phyloP scores from a whole-genome alignment of 805 yeast species.

The Candida berthetii region DNA sequence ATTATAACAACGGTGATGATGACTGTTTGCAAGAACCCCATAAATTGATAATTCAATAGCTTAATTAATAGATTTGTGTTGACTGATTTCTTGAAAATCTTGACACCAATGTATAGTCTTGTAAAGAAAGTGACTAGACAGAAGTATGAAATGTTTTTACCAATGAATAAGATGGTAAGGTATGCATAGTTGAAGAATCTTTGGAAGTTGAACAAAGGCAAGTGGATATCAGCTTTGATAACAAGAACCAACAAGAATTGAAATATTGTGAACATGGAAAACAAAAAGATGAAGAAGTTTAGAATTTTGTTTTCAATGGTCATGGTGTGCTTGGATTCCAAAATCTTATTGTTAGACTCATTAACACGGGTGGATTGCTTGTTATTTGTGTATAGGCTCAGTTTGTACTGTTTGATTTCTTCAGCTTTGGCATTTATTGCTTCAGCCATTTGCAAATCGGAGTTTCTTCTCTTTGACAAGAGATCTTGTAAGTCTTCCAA shows the following conservation, averaged over 20 bases:
- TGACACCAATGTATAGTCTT: slow-evolving; percentile 14
- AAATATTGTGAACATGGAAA: slow-evolving; percentile 9
- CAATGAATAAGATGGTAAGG: slow-evolving; percentile 7
- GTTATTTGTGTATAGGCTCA: not conserved
- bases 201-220: slow-evolving; percentile 7
- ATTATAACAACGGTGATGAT: slow-evolving; percentile 8
- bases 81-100: slow-evolving; percentile 8
- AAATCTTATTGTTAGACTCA: slow-evolving; percentile 7
- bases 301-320: slow-evolving; percentile 13
- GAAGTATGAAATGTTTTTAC: slow-evolving; percentile 11
- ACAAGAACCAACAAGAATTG: slow-evolving; percentile 12
- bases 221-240: slow-evolving; percentile 11
- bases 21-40: slow-evolving; percentile 13
- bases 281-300: slow-evolving; percentile 10
- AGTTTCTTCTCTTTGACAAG: slow-evolving; percentile 1
- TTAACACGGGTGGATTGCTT: not conserved
- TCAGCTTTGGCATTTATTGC: not conserved
- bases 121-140: slow-evolving; percentile 11
- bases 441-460: not conserved
- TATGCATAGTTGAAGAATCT: slow-evolving; percentile 9
- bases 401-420: not conserved
- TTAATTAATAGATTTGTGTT: slow-evolving; percentile 12
- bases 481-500: not conserved
- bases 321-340: slow-evolving; percentile 8
- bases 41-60: slow-evolving; percentile 12